Percentiles rank a stretch among this genome's conserved stretches.
phyloP scores from a whole-genome alignment of 768 basidiomycete genomes.

The Tubosaeta sp. region DNA sequence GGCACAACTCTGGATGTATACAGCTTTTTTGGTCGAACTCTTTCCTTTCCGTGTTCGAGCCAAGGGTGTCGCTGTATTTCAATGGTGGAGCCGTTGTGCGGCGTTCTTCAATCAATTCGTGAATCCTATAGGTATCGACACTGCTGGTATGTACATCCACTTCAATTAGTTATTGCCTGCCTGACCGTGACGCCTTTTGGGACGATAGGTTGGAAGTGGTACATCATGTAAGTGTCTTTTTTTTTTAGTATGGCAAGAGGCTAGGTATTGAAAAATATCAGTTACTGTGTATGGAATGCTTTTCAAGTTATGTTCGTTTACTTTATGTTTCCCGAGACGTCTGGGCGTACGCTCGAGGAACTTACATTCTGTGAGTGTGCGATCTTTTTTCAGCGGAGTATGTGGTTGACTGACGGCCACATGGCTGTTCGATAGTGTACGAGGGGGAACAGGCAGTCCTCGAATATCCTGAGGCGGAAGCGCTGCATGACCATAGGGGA shows the following conservation, averaged over 20 bases:
- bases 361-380: constrained; percentile 12
- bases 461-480: not conserved
- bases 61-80: constrained; percentile 57
- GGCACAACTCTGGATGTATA: not conserved
- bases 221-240: constrained; percentile 8
- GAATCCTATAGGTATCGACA: constrained; percentile 5
- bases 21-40: constrained; percentile 59
- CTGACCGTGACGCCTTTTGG: not conserved
- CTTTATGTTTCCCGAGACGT: constrained; percentile 19
- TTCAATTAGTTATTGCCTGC: not conserved
- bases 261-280: not conserved
- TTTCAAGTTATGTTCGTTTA: constrained; percentile 15
- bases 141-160: not conserved
- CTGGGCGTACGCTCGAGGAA: constrained; percentile 17
- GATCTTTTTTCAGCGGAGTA: not conserved
- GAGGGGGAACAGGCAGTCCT: not conserved
- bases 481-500: not conserved
- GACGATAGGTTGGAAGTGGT: constrained; percentile 14
- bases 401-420: not conserved
- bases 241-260: not conserved
- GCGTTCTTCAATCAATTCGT: constrained; percentile 2
- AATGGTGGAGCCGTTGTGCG: constrained; percentile 47
- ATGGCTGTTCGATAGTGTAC: not conserved
- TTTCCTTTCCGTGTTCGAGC: constrained; percentile 61
- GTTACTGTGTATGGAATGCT: constrained; percentile 16